phyloP scores from a whole-genome alignment of 805 yeast genomes.

The Pichia nanzhaoensis region DNA sequence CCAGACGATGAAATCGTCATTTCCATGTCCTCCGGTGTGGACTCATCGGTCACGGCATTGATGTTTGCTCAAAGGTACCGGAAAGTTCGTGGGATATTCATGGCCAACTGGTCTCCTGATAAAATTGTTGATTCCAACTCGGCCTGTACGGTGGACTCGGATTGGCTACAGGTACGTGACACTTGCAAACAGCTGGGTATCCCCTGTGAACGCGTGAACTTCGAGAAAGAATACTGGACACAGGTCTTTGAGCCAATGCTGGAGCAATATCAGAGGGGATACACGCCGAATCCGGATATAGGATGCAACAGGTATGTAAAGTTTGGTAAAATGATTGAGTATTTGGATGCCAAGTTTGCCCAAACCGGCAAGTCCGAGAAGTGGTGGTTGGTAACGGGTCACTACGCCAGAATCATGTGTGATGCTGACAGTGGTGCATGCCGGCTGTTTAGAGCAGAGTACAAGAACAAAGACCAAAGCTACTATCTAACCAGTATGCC shows the following conservation, averaged over 20 bases:
- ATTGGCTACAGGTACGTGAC: constrained; percentile 76
- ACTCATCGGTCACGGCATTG: constrained; percentile 79
- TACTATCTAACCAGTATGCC: constrained; percentile 76
- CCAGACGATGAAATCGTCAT: constrained; percentile 58
- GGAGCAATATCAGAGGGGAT: constrained; percentile 57
- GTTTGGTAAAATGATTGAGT: constrained; percentile 69
- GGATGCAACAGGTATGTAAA: constrained; percentile 81
- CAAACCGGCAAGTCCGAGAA: constrained; percentile 9
- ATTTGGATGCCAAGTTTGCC: constrained; percentile 28
- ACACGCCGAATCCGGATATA: constrained; percentile 93
- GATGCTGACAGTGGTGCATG: constrained; percentile 26
- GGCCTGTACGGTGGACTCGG: constrained; percentile 67
- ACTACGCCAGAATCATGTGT: constrained; percentile 53
- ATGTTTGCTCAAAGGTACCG: constrained; percentile 43
- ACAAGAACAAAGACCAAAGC: constrained; percentile 76
- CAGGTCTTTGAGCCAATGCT: constrained; percentile 93
- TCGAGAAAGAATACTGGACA: constrained; percentile 89
- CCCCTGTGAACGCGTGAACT: constrained; percentile 68
- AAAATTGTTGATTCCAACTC: constrained; percentile 20
- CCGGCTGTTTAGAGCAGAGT: constrained; percentile 52
- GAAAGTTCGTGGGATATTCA: constrained; percentile 75
- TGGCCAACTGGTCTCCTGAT: constrained; percentile 79
- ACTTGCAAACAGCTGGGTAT: constrained; percentile 58
- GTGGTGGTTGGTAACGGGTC: constrained; percentile 93
- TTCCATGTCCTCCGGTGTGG: constrained; percentile 97